Evolutionary conservation across 2,329 filamentous ascomycete species (phyloP), one percentile per base, ranked within the genome.

Genomic region (Stachybotrys echinatus): DNA sequence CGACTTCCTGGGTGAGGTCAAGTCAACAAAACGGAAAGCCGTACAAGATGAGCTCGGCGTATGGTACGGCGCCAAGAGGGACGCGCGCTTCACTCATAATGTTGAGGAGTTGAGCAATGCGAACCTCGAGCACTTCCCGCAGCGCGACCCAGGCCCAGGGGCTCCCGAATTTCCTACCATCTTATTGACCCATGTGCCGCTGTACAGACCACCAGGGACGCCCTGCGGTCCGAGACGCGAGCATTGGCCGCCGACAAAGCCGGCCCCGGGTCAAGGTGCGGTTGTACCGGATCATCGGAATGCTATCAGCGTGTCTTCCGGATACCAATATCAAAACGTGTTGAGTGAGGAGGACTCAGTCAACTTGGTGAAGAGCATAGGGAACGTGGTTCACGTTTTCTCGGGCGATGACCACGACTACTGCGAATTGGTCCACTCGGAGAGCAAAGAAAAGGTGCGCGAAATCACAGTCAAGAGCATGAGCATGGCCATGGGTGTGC

Each of bases 331-430:
- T 63, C 92, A 97, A 66, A 99, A 96, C 60, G 92, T 96, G 3
- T 80, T 99, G 22, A 87, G 80, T 47, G 82, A 86, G 46, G 77
- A 81, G 2, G 83, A 96, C 57, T 94, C 92, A 1, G 77, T 83
- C 43, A 83, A 85, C 47, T 74, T 99, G 37, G 74, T 96, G 40
- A 79, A 85, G 52, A 88, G 85, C 55, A 76, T 96, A 31, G 91
- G 90, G 31, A 89, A 94, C 54, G 82, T 97, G 12, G 77, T 83
- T 3, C 87, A 94, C 56, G 87, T 92, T 42, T 99, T 97, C 64
- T 96, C 91, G 0, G 94, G 94, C 12, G 94, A 99, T 60, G 94
- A 99, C 63, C 94, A 99, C 71, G 94, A 99, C 71, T 96, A 97
- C 71, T 99, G 94, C 70, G 92, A 96, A 61, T 73, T 97, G 6